A percentile compares a stretch with the other conserved stretches of the same genome.
phyloP scores from a whole-genome alignment of 2,329 filamentous ascomycete genomes.

The Cladobotryum protrusum region DNA sequence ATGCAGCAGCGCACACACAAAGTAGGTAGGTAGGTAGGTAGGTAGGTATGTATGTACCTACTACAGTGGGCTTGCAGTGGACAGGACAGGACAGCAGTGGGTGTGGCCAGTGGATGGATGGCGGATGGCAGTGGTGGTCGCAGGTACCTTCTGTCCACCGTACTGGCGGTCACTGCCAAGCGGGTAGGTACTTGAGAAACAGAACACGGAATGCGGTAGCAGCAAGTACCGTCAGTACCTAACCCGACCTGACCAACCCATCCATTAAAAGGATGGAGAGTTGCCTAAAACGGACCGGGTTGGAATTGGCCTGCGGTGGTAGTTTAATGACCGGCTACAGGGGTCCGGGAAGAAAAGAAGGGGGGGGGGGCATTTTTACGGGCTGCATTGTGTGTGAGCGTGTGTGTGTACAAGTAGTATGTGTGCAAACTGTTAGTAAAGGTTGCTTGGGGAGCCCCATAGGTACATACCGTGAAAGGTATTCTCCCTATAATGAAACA shows the following conservation, averaged over 20 bases:
- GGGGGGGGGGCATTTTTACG: neutral
- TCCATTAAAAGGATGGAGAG: slow-evolving; percentile 15
- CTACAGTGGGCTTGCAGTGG: slow-evolving; percentile 3
- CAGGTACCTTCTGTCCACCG: neutral
- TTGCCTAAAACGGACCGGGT: slow-evolving; percentile 24
- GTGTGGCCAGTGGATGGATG: neutral
- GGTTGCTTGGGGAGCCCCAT: neutral
- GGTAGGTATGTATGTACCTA: too few species aligned
- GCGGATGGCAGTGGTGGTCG: neutral
- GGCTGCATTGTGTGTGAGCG: too few species aligned
- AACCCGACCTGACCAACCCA: neutral
- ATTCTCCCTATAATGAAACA: slow-evolving; percentile 1
- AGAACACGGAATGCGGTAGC: neutral
- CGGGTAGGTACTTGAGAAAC: neutral
- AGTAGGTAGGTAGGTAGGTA: too few species aligned
- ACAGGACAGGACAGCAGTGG: neutral
- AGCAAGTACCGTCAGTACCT: neutral
- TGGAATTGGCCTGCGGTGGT: slow-evolving; percentile 28
- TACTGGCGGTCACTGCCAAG: neutral
- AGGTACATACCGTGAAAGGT: neutral
- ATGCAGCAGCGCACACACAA: too few species aligned
- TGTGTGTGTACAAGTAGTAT: too few species aligned
- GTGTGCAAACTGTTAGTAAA: too few species aligned
- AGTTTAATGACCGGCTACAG: slow-evolving; percentile 28
- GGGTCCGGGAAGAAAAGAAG: slow-evolving; percentile 5